These are phyloP conservation scores for Aspergillus phoenicis DNA, from an alignment of 2,329 filamentous ascomycete species.

Conservation along the genomic window DNA sequence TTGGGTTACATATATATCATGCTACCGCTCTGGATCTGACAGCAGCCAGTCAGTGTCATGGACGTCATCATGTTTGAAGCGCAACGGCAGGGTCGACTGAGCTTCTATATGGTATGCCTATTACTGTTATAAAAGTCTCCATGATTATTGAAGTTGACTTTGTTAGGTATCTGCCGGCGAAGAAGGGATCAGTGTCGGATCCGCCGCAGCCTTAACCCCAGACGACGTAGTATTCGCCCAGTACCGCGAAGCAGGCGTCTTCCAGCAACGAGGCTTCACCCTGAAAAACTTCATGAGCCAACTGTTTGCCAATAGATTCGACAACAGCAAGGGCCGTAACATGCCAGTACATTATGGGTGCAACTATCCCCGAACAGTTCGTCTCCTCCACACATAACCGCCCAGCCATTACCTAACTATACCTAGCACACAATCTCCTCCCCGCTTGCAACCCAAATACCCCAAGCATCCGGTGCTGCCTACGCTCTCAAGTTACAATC, in stretches of 20 bases:
- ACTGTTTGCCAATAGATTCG: constrained; percentile 82
- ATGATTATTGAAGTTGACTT: constrained; percentile 17
- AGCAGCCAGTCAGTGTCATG: constrained; percentile 72
- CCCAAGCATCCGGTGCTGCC: constrained; percentile 82
- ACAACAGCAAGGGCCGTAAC: constrained; percentile 79
- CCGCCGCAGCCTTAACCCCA: constrained; percentile 78
- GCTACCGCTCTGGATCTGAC: constrained; percentile 17
- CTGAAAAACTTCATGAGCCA: constrained; percentile 93
- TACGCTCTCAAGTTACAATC: constrained; percentile 85
- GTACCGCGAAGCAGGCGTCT: constrained; percentile 91
- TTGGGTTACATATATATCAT: constrained; percentile 28
- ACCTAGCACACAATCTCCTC: constrained; percentile 82
- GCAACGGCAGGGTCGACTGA: constrained; percentile 87
- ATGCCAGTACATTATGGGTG: constrained; percentile 98
- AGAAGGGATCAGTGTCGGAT: constrained; percentile 90
- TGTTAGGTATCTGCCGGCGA: constrained; percentile 74
- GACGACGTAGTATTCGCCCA: constrained; percentile 91
- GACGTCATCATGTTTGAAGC: constrained; percentile 98
- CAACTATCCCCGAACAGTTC: constrained; percentile 77
- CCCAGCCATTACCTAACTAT: constrained; percentile 35
- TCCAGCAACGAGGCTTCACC: constrained; percentile 84
- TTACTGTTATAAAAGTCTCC: too few species aligned
- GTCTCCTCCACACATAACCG: constrained; percentile 31
- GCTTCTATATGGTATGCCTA: constrained; percentile 84
- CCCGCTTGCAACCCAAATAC: constrained; percentile 83